phyloP scores from a whole-genome alignment of 1,284 basidiomycete genomes.

The Polyporus tsugae region DNA sequence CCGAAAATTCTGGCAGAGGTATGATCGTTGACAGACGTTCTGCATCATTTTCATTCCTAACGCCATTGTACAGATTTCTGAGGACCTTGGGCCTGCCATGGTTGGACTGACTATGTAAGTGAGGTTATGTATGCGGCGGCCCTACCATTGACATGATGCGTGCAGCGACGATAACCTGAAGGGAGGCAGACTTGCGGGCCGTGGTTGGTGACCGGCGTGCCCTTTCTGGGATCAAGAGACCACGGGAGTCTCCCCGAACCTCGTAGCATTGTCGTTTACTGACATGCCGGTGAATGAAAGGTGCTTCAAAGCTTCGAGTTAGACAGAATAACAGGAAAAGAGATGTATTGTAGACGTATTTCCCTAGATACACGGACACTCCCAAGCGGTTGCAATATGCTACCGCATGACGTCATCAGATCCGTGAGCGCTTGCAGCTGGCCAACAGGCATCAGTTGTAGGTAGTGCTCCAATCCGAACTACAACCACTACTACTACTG shows the following conservation, averaged over 20 bases:
- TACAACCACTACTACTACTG: constrained; percentile 3
- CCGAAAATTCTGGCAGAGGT: constrained; percentile 85
- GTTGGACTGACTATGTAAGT: constrained; percentile 90
- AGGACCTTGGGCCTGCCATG: constrained; percentile 91
- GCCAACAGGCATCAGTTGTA: constrained; percentile 1
- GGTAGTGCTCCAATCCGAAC: constrained; percentile 5
- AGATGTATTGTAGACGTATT: constrained; percentile 6
- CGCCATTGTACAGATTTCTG: constrained; percentile 70
- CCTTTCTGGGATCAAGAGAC: background rate
- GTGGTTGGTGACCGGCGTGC: constrained; percentile 53
- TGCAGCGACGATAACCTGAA: constrained; percentile 67
- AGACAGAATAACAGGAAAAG: background rate
- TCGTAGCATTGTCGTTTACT: background rate
- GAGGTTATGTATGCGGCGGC: background rate
- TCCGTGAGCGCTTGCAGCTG: constrained; percentile 10
- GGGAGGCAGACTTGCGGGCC: constrained; percentile 63
- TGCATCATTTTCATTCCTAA: constrained; percentile 15
- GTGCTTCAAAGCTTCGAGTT: background rate
- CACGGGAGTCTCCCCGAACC: background rate
- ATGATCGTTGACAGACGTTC: constrained; percentile 25
- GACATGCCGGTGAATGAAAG: background rate
- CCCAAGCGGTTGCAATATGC: background rate
- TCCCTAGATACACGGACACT: background rate
- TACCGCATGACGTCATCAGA: constrained; percentile 30
- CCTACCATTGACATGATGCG: background rate